Conservation (phyloP, 106 monocot genomes). For the Dendrobium officinale region DNA sequence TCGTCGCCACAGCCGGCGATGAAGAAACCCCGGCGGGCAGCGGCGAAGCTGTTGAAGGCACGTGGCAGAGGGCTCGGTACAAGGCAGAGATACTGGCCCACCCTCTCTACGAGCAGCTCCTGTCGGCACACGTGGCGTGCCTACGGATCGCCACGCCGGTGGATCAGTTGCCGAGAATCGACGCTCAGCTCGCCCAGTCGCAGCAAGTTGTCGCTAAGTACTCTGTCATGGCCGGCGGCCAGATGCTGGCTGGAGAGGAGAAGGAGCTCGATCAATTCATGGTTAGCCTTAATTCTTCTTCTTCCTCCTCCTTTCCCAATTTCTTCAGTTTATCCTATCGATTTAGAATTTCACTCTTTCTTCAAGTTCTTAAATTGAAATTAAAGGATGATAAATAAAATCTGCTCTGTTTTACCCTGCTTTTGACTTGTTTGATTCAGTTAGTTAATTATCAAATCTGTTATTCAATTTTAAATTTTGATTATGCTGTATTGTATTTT, state of each 20-base stretch:
- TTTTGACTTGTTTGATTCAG: no score
- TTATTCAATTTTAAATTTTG: no score
- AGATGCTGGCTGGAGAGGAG: conserved; percentile 27
- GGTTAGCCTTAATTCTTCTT: conserved; percentile 27
- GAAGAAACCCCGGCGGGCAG: background rate
- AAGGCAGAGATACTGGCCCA: conserved; percentile 81
- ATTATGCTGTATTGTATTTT: no score
- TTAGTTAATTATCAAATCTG: no score
- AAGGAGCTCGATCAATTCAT: conserved; percentile 96
- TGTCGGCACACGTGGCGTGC: conserved; percentile 86
- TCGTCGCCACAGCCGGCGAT: conserved; percentile 8
- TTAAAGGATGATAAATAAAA: no score
- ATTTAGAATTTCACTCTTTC: background rate
- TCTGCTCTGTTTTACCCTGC: background rate
- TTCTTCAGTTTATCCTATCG: background rate
- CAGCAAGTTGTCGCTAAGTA: conserved; percentile 59
- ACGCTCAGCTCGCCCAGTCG: conserved; percentile 69
- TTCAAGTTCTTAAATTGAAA: background rate
- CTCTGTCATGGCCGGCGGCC: conserved; percentile 26
- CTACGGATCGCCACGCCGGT: conserved; percentile 85
- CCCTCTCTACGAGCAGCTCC: conserved; percentile 86
- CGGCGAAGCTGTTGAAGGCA: conserved; percentile 23
- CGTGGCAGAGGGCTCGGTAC: conserved; percentile 50
- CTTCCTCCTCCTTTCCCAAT: background rate
- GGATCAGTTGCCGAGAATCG: conserved; percentile 86